Base-by-base conservation (phyloP, 805 yeast genomes). In the Candida broadrunensis region DNA sequence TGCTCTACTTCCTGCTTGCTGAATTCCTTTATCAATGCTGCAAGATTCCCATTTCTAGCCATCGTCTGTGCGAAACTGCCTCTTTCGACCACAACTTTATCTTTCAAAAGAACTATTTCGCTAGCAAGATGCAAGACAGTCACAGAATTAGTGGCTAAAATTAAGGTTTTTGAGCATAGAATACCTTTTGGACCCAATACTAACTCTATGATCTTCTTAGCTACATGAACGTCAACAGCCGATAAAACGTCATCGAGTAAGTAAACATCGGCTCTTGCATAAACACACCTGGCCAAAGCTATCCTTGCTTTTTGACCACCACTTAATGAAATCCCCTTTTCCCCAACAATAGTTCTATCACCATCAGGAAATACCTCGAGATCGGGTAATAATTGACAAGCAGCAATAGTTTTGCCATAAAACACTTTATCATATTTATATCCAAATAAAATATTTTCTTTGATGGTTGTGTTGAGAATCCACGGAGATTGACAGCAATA, bases 31-130 rank as follows among this genome's bases (percentile, higher is more conserved):
- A 37, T 37, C 14, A 37, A 37, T 16, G 19, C 24, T 8, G 40
- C 40, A 13, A 37, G 24, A 5, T 37, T 29, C 6, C 24, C 16
- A 6, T 27, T 27, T 30, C 30, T 37, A 2, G 29, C 20, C 9
- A 37, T 29, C 14, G 80, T 70, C 5, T 74, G 73, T 6, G 63
- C 55, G 52, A 75, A 83, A 5, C 70, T 65, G 7, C 87, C 67
- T 13, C 55, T 40, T 42, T 67, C 72, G 11, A 47, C 43, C 17
- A 66, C 57, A 17, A 50, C 43, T 9, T 64, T 64, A 14, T 42
- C 46, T 34, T 53, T 54, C 41, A 67, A 51, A 41, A 63, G 51
- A 29, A 54, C 59, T 30, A 64, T 65, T 34, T 56, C 51, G 38
- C 58, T 50, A 12, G 71, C 66, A 37, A 55, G 47, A 25, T 62